Percentiles rank a stretch among this genome's conserved stretches.
These are phyloP conservation scores for Clavispora carvajalis DNA, from an alignment of 805 yeast genomes.

Conservation along the genomic window DNA sequence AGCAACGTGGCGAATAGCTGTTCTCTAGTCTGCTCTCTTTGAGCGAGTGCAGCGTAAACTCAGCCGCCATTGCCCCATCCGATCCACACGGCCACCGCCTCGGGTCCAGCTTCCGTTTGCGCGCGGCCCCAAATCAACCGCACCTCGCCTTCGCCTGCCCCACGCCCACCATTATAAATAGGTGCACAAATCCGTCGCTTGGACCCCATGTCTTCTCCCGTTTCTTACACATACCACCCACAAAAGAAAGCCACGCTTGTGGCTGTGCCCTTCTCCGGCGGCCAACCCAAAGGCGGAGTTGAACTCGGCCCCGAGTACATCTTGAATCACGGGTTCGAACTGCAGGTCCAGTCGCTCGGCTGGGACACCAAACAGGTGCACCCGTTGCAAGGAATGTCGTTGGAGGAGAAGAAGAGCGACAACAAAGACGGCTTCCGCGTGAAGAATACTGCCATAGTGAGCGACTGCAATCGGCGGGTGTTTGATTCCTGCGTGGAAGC, in stretches of 20 bases:
- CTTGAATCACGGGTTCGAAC: conserved; percentile 62
- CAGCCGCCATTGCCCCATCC: too few species aligned
- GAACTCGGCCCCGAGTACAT: conserved; percentile 89
- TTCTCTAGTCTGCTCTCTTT: too few species aligned
- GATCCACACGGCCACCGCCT: background rate
- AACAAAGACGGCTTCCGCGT: conserved; percentile 47
- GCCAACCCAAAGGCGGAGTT: conserved; percentile 91
- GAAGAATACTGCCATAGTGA: conserved; percentile 74
- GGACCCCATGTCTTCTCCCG: conserved; percentile 14
- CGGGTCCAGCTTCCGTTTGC: conserved; percentile 6
- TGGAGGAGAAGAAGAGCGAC: conserved; percentile 38
- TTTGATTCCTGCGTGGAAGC: conserved; percentile 54
- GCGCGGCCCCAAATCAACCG: background rate
- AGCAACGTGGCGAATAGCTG: too few species aligned
- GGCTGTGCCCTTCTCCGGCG: conserved; percentile 92
- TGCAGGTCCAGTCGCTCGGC: conserved; percentile 60
- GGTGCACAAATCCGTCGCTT: background rate
- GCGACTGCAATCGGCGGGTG: conserved; percentile 62
- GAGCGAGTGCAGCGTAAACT: too few species aligned
- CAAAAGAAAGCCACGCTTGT: conserved; percentile 60
- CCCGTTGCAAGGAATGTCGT: conserved; percentile 49
- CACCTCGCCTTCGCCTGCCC: conserved; percentile 2
- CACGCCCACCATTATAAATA: background rate
- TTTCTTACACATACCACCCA: conserved; percentile 50
- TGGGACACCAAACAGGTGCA: conserved; percentile 57